phyloP scores from a whole-genome alignment of 768 basidiomycete species.

The Agaricus sinodeliciosus region DNA sequence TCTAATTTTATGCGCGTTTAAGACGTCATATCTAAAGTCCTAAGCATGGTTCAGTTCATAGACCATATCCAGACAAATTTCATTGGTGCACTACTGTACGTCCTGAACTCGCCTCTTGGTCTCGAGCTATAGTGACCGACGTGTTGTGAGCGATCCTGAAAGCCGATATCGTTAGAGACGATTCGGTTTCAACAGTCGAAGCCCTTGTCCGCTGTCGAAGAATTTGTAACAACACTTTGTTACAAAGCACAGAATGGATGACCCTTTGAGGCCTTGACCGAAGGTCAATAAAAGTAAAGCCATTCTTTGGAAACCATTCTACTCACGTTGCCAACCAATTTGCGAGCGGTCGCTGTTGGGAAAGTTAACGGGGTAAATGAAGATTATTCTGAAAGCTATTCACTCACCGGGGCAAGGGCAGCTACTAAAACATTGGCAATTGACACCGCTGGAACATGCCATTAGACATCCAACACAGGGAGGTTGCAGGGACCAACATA shows the following conservation, averaged over 20 bases:
- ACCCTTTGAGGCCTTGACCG: constrained; percentile 32
- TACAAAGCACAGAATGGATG: constrained; percentile 36
- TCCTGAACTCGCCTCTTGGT: too few relatives aligned
- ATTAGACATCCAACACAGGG: not conserved
- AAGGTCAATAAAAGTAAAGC: too few relatives aligned
- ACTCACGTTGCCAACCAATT: constrained; percentile 38
- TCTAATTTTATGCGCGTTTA: too few relatives aligned
- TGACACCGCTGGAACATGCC: constrained; percentile 23
- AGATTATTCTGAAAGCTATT: not conserved
- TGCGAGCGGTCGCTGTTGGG: constrained; percentile 24
- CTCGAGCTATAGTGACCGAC: too few relatives aligned
- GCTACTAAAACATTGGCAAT: constrained; percentile 34
- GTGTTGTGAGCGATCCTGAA: too few relatives aligned
- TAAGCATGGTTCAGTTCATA: too few relatives aligned
- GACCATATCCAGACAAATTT: too few relatives aligned
- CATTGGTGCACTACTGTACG: too few relatives aligned
- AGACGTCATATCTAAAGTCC: too few relatives aligned
- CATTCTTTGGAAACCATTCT: not conserved
- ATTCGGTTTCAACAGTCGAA: constrained; percentile 13
- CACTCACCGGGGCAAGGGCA: constrained; percentile 27
- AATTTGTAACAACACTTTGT: constrained; percentile 34
- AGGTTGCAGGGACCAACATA: constrained; percentile 13
- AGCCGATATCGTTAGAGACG: too few relatives aligned
- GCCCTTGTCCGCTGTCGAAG: constrained; percentile 21
- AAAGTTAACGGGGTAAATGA: not conserved